Evolutionary conservation across 1,284 basidiomycete species (phyloP).

Genomic region (Schizophyllum amplum): DNA sequence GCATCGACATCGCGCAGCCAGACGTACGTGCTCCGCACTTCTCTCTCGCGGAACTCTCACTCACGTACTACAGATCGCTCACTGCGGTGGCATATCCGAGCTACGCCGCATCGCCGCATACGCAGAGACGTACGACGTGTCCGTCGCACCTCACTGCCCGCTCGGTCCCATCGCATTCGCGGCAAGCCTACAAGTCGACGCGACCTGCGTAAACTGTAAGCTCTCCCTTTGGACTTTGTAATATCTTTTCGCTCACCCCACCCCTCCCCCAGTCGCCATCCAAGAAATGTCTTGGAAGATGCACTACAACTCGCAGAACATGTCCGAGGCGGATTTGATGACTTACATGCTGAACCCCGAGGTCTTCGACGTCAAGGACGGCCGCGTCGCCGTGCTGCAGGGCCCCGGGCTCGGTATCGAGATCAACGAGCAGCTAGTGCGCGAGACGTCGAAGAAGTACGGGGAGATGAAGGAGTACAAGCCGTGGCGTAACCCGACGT

Average conservation of each 20-base stretch:
- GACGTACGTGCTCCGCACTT: constrained; percentile 36
- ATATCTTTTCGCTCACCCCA: not conserved
- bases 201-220: constrained; percentile 36
- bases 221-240: constrained; percentile 2
- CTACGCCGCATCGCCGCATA: constrained; percentile 60
- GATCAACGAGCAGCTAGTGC: constrained; percentile 59
- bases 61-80: constrained; percentile 36
- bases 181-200: constrained; percentile 54
- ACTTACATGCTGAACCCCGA: constrained; percentile 53
- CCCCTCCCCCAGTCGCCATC: constrained; percentile 44
- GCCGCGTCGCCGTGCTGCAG: constrained; percentile 47
- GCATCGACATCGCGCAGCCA: constrained; percentile 70
- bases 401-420: constrained; percentile 63
- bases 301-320: constrained; percentile 51
- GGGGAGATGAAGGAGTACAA: constrained; percentile 18
- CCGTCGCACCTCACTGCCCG: constrained; percentile 55
- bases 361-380: constrained; percentile 56
- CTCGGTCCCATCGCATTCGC: constrained; percentile 69
- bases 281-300: constrained; percentile 71
- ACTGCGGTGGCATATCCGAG: constrained; percentile 72
- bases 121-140: constrained; percentile 63
- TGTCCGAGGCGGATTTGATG: constrained; percentile 52
- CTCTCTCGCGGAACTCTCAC: not conserved
- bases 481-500: constrained; percentile 47
- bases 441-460: constrained; percentile 40